Evolutionary conservation across 306 rosid species (phyloP), one percentile per base, ranked within the genome.

Genomic region (Ormosia semicastrata): DNA sequence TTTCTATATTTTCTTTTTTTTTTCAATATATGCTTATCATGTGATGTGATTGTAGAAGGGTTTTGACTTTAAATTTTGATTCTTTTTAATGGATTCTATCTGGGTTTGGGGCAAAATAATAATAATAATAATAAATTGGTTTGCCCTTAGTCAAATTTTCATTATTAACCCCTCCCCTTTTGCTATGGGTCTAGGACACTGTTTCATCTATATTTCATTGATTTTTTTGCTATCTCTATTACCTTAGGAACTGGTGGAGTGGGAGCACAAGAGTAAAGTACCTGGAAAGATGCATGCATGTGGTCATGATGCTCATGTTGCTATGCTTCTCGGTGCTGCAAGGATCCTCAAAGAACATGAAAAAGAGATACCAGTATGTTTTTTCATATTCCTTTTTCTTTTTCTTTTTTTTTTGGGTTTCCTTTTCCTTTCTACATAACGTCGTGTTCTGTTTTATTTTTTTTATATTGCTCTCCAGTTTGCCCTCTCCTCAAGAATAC

Each of bases 241-340:
- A 66, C 71, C 76, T 43, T 69, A 93, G 99, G 98, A 95, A 79
- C 54, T 69, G 82, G 92, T 89, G 83, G 97, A 91, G 80, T 95
- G 98, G 98, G 94, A 91, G 79, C 97, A 93, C 84, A 90, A 91
- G 83, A 93, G 99, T 76, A 93, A 93, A 89, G 81, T 93, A 40
- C 85, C 94, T 8, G 98, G 98, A 65, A 95, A 95, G 87, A 95
- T 95, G 98, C 98, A 95, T 71, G 98, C 88, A 10, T 95, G 98
- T 46, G 98, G 99, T 12, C 98, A 95, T 71, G 99, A 95, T 86
- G 95, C 94, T 57, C 99, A 95, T 89, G 91, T 93, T 77, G 85
- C 97, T 64, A 93, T 95, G 97, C 97, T 93, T 84, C 93, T 95
- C n/a, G 99, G 98, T 63, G 98, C 97, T 58, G 97, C 97, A 34